These are phyloP conservation scores for Dysphania ambrosioides DNA, from an alignment of 148 eudicot genomes.

Conservation along the genomic window DNA sequence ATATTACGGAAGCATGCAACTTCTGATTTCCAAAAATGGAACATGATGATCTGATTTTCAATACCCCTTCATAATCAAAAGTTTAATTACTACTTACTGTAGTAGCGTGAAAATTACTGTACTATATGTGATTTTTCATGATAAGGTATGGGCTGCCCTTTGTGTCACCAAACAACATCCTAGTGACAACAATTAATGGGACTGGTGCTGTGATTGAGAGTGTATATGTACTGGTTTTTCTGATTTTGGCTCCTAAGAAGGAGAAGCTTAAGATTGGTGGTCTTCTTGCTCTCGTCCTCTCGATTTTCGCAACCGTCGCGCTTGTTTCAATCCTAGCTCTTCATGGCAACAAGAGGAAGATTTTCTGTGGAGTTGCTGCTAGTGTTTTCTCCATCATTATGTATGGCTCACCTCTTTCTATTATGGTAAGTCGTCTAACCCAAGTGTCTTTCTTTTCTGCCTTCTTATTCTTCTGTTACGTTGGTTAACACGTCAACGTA, in stretches of 20 bases:
- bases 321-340: constrained; percentile 64
- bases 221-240: constrained; percentile 59
- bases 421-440: constrained; percentile 51
- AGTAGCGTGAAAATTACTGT: too few relatives aligned
- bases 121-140: too few relatives aligned
- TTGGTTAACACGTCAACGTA: too few relatives aligned
- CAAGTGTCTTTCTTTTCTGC: too few relatives aligned
- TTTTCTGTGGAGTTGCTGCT: constrained; percentile 75
- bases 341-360: constrained; percentile 52
- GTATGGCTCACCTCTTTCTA: constrained; percentile 81
- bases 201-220: constrained; percentile 67
- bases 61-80: not conserved
- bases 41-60: not conserved
- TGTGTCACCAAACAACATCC: constrained; percentile 62
- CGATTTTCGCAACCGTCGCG: constrained; percentile 46
- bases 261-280: constrained; percentile 65
- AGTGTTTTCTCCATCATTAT: constrained; percentile 86
- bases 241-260: constrained; percentile 58
- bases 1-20: not conserved
- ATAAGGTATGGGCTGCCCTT: constrained; percentile 88
- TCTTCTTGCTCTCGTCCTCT: constrained; percentile 38
- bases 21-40: not conserved
- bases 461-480: too few relatives aligned
- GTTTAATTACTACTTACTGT: too few relatives aligned
- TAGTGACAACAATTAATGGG: constrained; percentile 61